Evolutionary conservation across 345 rosid species (phyloP).

Genomic region (Dimocarpus longan): DNA sequence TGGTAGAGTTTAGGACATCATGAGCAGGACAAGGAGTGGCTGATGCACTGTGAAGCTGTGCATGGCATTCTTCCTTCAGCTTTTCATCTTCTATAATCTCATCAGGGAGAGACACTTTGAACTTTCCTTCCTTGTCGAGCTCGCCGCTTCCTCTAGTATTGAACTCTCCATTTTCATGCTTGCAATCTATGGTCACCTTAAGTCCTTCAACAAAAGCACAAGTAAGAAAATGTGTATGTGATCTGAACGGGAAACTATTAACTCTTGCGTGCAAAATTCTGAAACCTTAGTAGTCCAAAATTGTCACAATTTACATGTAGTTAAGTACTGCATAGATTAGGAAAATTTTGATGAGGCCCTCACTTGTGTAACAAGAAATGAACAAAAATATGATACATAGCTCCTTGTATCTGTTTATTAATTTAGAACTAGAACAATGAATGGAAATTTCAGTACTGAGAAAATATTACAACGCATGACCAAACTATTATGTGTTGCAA

Average conservation of each 20-base stretch:
- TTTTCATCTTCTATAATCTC: slow-evolving; percentile 56
- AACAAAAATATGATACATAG: too few relatives aligned
- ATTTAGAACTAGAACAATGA: too few relatives aligned
- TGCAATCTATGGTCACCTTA: slow-evolving; percentile 70
- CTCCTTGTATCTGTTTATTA: too few relatives aligned
- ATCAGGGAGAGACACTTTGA: slow-evolving; percentile 52
- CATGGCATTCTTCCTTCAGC: slow-evolving; percentile 75
- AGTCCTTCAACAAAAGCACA: slow-evolving; percentile 51
- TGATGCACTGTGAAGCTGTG: slow-evolving; percentile 74
- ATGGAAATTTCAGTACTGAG: neutral
- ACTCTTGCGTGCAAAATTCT: too few relatives aligned
- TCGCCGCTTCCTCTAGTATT: slow-evolving; percentile 55
- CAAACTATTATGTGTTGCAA: too few relatives aligned
- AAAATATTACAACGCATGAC: neutral
- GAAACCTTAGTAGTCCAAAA: too few relatives aligned
- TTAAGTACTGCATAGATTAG: too few relatives aligned
- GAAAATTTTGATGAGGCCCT: neutral
- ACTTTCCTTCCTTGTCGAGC: slow-evolving; percentile 66
- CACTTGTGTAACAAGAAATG: neutral
- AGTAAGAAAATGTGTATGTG: too few relatives aligned
- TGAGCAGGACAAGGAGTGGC: slow-evolving; percentile 62
- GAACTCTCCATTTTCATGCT: slow-evolving; percentile 53
- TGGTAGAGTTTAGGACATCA: slow-evolving; percentile 53
- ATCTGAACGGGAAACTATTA: too few relatives aligned
- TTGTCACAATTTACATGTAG: too few relatives aligned